Evolutionary conservation across 208 protist genomes (phyloP).

Genomic region (Leptomonas seymouri): DNA sequence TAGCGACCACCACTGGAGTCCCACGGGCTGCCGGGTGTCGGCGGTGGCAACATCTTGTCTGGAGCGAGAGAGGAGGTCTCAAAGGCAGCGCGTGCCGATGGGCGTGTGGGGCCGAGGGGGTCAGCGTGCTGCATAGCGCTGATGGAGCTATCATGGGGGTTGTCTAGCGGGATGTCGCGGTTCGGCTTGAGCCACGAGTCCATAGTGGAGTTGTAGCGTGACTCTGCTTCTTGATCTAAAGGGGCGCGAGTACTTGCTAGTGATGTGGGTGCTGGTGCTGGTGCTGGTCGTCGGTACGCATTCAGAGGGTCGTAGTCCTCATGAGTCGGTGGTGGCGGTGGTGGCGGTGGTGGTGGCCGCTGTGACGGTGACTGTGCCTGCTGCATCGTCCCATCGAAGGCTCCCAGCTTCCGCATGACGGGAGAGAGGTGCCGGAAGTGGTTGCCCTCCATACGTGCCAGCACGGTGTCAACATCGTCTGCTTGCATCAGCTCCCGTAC

Average conservation of each 20-base stretch:
- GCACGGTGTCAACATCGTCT: constrained; percentile 67
- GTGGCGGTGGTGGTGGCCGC: constrained; percentile 20
- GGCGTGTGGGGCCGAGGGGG: constrained; percentile 13
- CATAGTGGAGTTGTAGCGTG: constrained; percentile 24
- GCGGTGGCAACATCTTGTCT: constrained; percentile 8
- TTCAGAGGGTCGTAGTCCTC: constrained; percentile 5
- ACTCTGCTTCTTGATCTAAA: constrained; percentile 5
- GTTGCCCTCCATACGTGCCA: constrained; percentile 66
- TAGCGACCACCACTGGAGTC: constrained; percentile 14
- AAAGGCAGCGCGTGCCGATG: constrained; percentile 2
- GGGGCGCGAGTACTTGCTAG: background rate
- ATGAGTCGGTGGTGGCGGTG: constrained; percentile 14
- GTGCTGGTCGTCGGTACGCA: constrained; percentile 12
- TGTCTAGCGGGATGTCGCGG: background rate
- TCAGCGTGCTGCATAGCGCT: background rate
- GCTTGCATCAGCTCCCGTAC: constrained; percentile 75
- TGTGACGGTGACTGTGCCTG: background rate
- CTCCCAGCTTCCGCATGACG: constrained; percentile 37
- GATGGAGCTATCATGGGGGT: background rate
- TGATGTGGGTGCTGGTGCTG: background rate
- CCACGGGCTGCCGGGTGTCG: constrained; percentile 17
- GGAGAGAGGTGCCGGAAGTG: constrained; percentile 46
- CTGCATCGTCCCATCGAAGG: constrained; percentile 31
- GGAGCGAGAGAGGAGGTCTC: background rate
- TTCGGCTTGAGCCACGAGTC: constrained; percentile 28